Conservation (phyloP, 2,329 filamentous ascomycete genomes). For the Aspergillus sp. region DNA sequence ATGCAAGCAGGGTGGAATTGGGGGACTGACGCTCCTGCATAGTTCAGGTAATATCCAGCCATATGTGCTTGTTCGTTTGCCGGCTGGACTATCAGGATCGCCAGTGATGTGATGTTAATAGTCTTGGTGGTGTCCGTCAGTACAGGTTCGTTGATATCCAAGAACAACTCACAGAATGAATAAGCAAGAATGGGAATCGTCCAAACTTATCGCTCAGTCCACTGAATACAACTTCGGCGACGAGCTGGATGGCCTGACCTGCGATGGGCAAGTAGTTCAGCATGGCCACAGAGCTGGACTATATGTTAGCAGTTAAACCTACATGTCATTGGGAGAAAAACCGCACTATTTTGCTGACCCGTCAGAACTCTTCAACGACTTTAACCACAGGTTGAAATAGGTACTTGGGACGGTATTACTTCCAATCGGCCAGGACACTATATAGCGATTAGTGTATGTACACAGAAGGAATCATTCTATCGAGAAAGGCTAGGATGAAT, state of each 20-base stretch:
- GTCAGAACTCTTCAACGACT: background rate
- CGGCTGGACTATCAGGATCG: slow-evolving; percentile 3
- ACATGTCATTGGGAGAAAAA: no score
- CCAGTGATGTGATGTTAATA: slow-evolving; percentile 5
- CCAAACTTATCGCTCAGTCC: background rate
- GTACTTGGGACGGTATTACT: background rate
- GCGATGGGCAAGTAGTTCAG: background rate
- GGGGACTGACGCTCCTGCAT: slow-evolving; percentile 5
- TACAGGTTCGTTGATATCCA: no score
- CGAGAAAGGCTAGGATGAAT: accelerated
- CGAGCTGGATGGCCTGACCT: background rate
- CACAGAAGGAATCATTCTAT: background rate
- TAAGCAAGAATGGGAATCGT: background rate
- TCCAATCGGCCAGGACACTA: background rate
- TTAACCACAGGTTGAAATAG: background rate
- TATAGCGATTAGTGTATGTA: background rate
- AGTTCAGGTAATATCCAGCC: slow-evolving; percentile 11
- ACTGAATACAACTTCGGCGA: background rate
- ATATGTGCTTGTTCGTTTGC: slow-evolving; percentile 7
- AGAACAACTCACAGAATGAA: background rate
- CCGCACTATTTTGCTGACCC: background rate
- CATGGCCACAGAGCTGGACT: background rate
- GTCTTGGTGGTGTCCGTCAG: background rate
- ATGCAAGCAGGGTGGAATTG: no score
- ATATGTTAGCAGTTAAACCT: background rate